Evolutionary conservation across 2,329 filamentous ascomycete genomes (phyloP).

Genomic region (Fusarium hostae): DNA sequence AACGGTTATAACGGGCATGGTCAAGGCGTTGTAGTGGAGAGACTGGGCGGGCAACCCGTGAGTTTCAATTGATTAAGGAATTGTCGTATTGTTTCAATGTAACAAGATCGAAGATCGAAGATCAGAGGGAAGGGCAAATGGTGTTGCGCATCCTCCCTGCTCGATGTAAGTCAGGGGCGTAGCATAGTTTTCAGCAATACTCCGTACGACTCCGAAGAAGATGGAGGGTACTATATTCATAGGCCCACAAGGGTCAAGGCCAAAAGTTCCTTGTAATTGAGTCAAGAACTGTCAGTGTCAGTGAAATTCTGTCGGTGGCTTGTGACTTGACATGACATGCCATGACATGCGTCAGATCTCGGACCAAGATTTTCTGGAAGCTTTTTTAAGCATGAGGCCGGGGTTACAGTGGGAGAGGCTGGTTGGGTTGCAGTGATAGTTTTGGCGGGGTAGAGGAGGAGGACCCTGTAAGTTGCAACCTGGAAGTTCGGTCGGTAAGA

Average conservation of each 20-base stretch:
- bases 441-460: conserved; percentile 22
- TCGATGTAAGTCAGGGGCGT: conserved; percentile 18
- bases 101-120: conserved; percentile 29
- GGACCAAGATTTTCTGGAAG: conserved; percentile 20
- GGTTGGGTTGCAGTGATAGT: conserved; percentile 1
- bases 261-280: conserved; percentile 13
- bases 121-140: conserved; percentile 6
- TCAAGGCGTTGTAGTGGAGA: conserved; percentile 15
- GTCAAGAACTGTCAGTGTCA: background rate
- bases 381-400: conserved; percentile 7
- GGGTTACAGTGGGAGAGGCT: conserved; percentile 15
- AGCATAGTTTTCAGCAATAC: conserved; percentile 4
- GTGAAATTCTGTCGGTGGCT: background rate
- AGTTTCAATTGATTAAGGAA: conserved; percentile 10
- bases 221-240: background rate
- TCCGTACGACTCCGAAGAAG: background rate
- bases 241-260: background rate
- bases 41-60: conserved; percentile 1
- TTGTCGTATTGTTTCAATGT: conserved; percentile 1
- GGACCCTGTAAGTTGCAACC: conserved; percentile 13
- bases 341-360: background rate
- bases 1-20: conserved; percentile 17
- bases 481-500: conserved; percentile 4
- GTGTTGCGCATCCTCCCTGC: background rate
- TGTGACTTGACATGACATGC: background rate